Evolutionary conservation across 768 basidiomycete species (phyloP), one percentile per base, ranked within the genome.

Genomic region (Podaxis pistillaris): DNA sequence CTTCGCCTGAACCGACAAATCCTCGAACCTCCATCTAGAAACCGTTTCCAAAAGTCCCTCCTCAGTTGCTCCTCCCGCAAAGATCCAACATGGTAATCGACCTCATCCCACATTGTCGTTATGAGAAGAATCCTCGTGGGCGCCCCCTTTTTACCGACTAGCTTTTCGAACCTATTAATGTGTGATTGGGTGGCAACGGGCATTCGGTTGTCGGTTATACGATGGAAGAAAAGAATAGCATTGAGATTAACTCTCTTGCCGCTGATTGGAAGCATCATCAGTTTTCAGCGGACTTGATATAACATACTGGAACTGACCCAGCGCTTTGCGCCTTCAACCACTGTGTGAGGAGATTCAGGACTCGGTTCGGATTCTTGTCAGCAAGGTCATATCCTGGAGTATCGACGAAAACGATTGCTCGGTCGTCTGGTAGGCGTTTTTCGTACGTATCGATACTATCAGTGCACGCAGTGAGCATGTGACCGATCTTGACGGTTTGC

Each of bases 381-480:
- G 61, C 61, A 28, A 62, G 61, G 17, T 62, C 61, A n/a, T 62
- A 62, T 17, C 61, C 61, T 6, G 61, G 61, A n/a, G 61, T 62
- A 41, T 62, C 61, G 9, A 62, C 46, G 17, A 62, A 62, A 4
- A 62, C 47, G 19, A 62, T 46, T 1, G 44, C 22, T 30, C 33
- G 56, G 33, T 44, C 49, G n/a, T 62, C 47, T 1, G 46, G 19
- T 8, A 46, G 54, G 7, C 12, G 33, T 30, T 56, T 62, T 30
- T 62, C 61, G 36, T 44, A 62, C 6, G 54, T 56, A 17, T 62
- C 61, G 26, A 62, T 56, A 3, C 46, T 50, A 24, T 51, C 41
- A 1, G 61, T 62, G 36, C 61, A 62, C 2, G 61, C 54, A 1
- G 61, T 49, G 22, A 62, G 61, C 1, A 56, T n/a, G 38, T 62